phyloP scores from a whole-genome alignment of 2,329 filamentous ascomycete species.

The Monosporascus sp. region DNA sequence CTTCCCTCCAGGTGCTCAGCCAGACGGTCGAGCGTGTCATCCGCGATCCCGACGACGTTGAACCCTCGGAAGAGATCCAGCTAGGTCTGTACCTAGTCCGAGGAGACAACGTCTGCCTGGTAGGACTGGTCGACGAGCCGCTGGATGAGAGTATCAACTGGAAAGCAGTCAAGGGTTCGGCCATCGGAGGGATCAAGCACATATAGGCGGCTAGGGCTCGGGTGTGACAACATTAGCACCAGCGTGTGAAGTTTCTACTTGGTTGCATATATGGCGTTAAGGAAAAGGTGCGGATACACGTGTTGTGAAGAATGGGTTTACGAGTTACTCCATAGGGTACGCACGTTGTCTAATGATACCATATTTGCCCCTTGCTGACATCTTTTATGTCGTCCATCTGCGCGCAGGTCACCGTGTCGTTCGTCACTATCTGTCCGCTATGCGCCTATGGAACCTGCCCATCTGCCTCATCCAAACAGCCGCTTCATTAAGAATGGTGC shows the following conservation, averaged over 20 bases:
- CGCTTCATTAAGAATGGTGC: constrained; percentile 60
- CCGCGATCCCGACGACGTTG: constrained; percentile 74
- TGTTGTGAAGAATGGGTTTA: constrained; percentile 6
- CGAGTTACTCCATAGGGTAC: constrained; percentile 23
- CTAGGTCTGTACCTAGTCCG: constrained; percentile 88
- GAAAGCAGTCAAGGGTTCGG: constrained; percentile 79
- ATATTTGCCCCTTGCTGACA: constrained; percentile 23
- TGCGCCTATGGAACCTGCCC: background rate
- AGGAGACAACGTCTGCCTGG: constrained; percentile 89
- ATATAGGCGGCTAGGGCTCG: constrained; percentile 26
- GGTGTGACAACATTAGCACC: background rate
- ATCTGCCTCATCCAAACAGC: constrained; percentile 48
- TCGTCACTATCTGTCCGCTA: background rate
- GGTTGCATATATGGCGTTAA: constrained; percentile 27
- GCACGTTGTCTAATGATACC: constrained; percentile 30
- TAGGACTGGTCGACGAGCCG: constrained; percentile 84
- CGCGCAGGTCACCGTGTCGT: background rate
- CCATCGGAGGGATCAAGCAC: constrained; percentile 83
- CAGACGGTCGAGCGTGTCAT: constrained; percentile 87
- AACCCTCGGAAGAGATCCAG: constrained; percentile 72
- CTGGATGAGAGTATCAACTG: constrained; percentile 90
- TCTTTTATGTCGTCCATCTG: constrained; percentile 6
- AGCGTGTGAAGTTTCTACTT: background rate
- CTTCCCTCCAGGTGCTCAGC: constrained; percentile 59
- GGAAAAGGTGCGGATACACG: background rate